Evolutionary conservation across 352 stramenopile species (phyloP).

Genomic region (Phytophthora capsici): DNA sequence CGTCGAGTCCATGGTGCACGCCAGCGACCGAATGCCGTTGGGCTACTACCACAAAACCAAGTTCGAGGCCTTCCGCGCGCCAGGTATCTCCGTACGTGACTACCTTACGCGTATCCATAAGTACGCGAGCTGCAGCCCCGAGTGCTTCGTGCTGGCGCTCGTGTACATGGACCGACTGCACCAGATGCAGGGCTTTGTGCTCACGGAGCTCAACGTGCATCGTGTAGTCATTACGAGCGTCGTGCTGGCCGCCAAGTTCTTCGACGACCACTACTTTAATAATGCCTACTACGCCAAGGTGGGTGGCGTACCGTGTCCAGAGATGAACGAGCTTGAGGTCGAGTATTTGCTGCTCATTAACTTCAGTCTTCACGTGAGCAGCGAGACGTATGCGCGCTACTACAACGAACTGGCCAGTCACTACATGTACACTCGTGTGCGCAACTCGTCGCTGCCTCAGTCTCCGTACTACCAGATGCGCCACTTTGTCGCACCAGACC

Average conservation of each 20-base stretch:
- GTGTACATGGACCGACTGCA: constrained; percentile 99
- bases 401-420: constrained; percentile 91
- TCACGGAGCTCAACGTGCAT: constrained; percentile 98
- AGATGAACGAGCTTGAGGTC: constrained; percentile 98
- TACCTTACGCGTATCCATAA: constrained; percentile 95
- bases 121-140: constrained; percentile 97
- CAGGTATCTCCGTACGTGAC: constrained; percentile 83
- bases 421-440: constrained; percentile 76
- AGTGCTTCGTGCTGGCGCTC: constrained; percentile 98
- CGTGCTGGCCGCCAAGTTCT: constrained; percentile 99
- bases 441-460: constrained; percentile 39
- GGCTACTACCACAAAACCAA: constrained; percentile 77
- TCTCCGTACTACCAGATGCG: constrained; percentile 61
- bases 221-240: constrained; percentile 97
- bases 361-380: constrained; percentile 97
- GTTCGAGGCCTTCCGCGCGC: constrained; percentile 86
- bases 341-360: constrained; percentile 98
- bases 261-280: constrained; percentile 99
- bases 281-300: constrained; percentile 99
- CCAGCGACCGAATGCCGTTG: constrained; percentile 58
- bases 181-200: constrained; percentile 95
- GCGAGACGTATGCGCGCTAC: constrained; percentile 91
- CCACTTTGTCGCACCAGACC: constrained; percentile 73
- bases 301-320: constrained; percentile 89
- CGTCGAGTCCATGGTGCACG: constrained; percentile 81